A percentile compares a stretch with the other conserved stretches of the same genome.
These are phyloP conservation scores for Parietichytrium sp. DNA, from an alignment of 108 stramenopile genomes.

Conservation along the genomic window DNA sequence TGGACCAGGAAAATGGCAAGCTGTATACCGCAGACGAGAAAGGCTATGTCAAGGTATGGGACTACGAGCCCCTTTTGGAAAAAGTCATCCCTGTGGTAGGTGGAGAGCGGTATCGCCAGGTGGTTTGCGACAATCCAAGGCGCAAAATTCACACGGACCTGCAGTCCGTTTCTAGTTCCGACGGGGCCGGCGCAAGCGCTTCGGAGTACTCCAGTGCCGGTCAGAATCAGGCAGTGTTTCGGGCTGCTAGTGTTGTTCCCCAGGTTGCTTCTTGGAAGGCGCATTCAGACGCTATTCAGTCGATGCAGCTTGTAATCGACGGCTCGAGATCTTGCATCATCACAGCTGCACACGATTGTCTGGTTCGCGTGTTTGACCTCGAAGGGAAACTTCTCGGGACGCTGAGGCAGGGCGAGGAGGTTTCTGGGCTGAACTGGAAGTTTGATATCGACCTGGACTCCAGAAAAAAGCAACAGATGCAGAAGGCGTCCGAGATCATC, in stretches of 20 bases:
- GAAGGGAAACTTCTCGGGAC: slow-evolving; percentile 23
- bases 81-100: not conserved
- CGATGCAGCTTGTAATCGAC: not conserved
- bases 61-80: not conserved
- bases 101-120: not conserved
- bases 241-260: not conserved
- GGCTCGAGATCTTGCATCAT: not conserved
- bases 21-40: not conserved
- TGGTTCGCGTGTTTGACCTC: slow-evolving; percentile 1
- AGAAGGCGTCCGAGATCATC: not conserved
- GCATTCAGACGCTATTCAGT: not conserved
- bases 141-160: slow-evolving; percentile 15
- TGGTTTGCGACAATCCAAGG: slow-evolving; percentile 9
- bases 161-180: not conserved
- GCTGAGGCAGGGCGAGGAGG: not conserved
- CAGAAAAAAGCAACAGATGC: not conserved
- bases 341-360: not conserved
- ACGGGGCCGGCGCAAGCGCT: no score
- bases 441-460: slow-evolving; percentile 8
- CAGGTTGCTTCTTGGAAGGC: not conserved
- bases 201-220: not conserved
- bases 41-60: slow-evolving; percentile 12
- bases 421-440: not conserved
- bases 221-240: not conserved
- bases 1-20: not conserved